A percentile compares a stretch with the other conserved stretches of the same genome.
These are phyloP conservation scores for Citrus trifoliata DNA, from an alignment of 345 rosid genomes.

Conservation along the genomic window DNA sequence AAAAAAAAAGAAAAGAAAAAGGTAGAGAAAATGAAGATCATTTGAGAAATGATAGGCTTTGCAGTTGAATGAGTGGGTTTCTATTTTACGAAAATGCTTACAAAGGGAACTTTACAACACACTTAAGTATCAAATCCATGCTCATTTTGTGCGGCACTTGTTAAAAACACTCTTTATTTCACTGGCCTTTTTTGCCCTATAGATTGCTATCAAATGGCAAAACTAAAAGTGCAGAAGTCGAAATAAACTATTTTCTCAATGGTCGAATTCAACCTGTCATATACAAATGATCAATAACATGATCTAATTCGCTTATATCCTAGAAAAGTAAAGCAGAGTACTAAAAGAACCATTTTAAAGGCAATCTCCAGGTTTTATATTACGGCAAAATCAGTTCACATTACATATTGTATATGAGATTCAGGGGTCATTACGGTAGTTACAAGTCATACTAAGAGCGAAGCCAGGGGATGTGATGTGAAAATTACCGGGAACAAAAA, in stretches of 20 bases:
- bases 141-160: not conserved
- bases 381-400: not conserved
- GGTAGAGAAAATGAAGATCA: not conserved
- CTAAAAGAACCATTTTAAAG: not conserved
- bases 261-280: not conserved
- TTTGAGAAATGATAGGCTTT: not conserved
- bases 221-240: not conserved
- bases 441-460: not conserved
- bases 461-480: not conserved
- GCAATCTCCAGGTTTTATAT: not conserved
- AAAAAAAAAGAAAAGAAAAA: too few species aligned
- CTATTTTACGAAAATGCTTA: not conserved
- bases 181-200: not conserved
- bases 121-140: not conserved
- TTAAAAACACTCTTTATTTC: not conserved
- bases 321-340: not conserved
- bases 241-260: not conserved
- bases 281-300: not conserved
- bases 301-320: not conserved
- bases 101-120: not conserved
- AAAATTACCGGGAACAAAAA: conserved; percentile 59
- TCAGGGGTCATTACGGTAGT: not conserved
- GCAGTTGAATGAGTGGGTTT: not conserved
- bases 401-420: too few species aligned
- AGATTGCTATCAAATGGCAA: not conserved